Evolutionary conservation across 2,329 filamentous ascomycete species (phyloP).

Genomic region (Cladophialophora carrionii): DNA sequence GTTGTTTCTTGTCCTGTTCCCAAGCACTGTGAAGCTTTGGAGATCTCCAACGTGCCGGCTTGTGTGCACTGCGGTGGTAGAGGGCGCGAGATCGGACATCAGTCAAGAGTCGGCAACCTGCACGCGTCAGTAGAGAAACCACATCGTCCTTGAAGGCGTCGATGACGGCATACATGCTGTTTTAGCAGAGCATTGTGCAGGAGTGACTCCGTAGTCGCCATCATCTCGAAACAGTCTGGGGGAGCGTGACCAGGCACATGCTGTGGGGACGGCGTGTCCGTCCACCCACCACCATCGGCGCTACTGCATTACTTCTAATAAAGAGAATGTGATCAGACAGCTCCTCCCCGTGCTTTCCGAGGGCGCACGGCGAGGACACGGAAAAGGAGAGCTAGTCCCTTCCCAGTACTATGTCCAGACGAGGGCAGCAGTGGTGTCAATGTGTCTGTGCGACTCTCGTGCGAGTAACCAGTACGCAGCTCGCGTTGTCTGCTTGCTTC

Average conservation of each 20-base stretch:
- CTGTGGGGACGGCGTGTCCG: not conserved
- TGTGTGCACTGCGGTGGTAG: not conserved
- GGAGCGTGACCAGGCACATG: not conserved
- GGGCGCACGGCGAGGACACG: not conserved
- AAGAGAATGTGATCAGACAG: not conserved
- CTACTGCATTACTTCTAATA: not conserved
- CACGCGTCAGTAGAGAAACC: not conserved
- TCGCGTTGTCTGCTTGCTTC: not conserved
- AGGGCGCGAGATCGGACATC: not conserved
- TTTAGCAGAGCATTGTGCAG: not conserved
- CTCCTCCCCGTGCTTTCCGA: not conserved
- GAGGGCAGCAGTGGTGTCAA: not conserved
- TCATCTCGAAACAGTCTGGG: not conserved
- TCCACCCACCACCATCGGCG: not conserved
- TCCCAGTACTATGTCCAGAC: not conserved
- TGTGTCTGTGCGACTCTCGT: not conserved
- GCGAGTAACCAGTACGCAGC: not conserved
- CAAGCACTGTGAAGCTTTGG: conserved; percentile 17
- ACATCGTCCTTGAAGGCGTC: not conserved
- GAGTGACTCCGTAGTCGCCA: not conserved
- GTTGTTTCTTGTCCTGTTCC: conserved; percentile 4
- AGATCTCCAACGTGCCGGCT: not conserved
- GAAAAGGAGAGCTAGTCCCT: not conserved
- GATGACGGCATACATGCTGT: not conserved
- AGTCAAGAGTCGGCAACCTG: not conserved